phyloP scores from a whole-genome alignment of 1,284 basidiomycete species.

The Spongiforma sp. region DNA sequence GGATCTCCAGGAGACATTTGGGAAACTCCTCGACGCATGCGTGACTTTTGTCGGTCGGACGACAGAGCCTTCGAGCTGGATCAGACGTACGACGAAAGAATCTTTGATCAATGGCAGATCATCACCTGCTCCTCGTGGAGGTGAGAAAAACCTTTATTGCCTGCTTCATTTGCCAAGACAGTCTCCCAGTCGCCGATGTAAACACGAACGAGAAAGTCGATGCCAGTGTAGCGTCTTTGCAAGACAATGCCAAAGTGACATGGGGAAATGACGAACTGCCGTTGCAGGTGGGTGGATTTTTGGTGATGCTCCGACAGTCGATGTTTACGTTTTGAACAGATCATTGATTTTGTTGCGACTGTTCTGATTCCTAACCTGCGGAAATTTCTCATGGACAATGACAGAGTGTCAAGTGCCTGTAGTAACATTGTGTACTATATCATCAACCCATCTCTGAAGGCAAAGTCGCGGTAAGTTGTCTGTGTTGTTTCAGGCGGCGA shows the following conservation, averaged over 20 bases:
- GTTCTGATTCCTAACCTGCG: conserved; percentile 80
- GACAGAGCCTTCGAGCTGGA: conserved; percentile 82
- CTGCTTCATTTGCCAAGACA: conserved; percentile 1
- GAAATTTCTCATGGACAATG: conserved; percentile 83
- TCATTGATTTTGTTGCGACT: conserved; percentile 77
- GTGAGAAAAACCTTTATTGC: conserved; percentile 30
- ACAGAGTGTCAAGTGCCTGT: conserved; percentile 81
- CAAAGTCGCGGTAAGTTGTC: conserved; percentile 61
- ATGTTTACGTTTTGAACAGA: conserved; percentile 44
- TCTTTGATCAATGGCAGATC: conserved; percentile 67
- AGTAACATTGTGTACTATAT: conserved; percentile 89
- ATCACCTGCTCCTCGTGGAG: conserved; percentile 64
- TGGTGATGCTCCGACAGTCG: not conserved
- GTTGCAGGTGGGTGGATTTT: conserved; percentile 49
- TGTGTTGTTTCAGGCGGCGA: not conserved
- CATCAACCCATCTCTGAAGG: conserved; percentile 80
- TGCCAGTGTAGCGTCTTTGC: conserved; percentile 46
- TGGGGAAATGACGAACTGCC: conserved; percentile 54
- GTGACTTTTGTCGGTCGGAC: conserved; percentile 76
- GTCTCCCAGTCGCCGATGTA: conserved; percentile 37
- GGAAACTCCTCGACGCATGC: conserved; percentile 85
- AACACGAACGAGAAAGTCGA: conserved; percentile 64
- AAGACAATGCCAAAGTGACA: conserved; percentile 48
- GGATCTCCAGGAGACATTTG: conserved; percentile 91
- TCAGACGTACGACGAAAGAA: conserved; percentile 70